These are phyloP conservation scores for Alloteropsis semialata DNA, from an alignment of 176 grass and related monocot genomes.

Conservation along the genomic window DNA sequence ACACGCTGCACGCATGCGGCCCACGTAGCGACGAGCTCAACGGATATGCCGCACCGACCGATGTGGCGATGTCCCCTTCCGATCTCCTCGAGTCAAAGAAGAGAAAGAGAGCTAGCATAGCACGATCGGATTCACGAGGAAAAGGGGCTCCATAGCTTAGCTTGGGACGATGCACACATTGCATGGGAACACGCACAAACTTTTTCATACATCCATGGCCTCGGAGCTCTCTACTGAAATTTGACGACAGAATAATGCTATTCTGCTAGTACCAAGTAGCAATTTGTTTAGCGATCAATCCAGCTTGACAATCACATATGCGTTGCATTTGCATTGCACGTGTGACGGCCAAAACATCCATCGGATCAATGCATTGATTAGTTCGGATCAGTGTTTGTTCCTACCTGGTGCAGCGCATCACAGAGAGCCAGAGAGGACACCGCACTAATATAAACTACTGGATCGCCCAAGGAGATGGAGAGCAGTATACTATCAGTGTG, in stretches of 20 bases:
- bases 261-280: too few species aligned
- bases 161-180: neutral
- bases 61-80: neutral
- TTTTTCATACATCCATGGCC: neutral
- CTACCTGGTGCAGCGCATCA: neutral
- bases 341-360: conserved; percentile 43
- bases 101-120: neutral
- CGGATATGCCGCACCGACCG: neutral
- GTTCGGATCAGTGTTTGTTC: neutral
- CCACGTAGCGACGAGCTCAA: neutral
- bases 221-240: neutral
- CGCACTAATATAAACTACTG: neutral
- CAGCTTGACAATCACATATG: conserved; percentile 2
- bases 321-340: neutral
- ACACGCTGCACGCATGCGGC: conserved; percentile 1
- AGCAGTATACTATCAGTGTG: neutral
- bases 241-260: too few species aligned
- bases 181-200: neutral
- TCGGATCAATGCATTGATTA: conserved; percentile 13
- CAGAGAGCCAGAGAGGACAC: neutral
- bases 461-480: conserved; percentile 25
- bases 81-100: conserved; percentile 36
- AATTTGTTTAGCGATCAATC: neutral
- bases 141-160: neutral
- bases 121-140: conserved; percentile 39